These are phyloP conservation scores for Coemansia sp. DNA, from an alignment of 192 early-diverging fungal species.

Conservation along the genomic window DNA sequence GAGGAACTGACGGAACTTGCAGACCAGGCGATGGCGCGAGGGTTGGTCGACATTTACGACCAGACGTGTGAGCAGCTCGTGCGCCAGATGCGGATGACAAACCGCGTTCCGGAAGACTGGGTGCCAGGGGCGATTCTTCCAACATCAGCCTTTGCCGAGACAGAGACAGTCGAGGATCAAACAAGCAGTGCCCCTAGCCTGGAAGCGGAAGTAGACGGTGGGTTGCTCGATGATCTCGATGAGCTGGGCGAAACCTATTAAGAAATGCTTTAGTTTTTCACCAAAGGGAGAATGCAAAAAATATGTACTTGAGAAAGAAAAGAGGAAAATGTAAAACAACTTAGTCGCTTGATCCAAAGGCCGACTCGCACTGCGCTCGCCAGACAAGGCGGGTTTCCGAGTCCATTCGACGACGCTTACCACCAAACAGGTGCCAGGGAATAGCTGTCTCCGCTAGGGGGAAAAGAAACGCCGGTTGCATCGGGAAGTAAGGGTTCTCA, in stretches of 20 bases:
- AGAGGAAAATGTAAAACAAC: slow-evolving; percentile 1
- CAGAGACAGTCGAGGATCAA: not conserved
- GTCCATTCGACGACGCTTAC: slow-evolving; percentile 39
- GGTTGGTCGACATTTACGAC: slow-evolving; percentile 67
- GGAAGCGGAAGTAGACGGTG: slow-evolving; percentile 1
- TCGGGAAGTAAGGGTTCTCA: slow-evolving; percentile 49
- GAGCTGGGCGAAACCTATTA: slow-evolving; percentile 13
- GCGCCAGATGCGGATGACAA: slow-evolving; percentile 61
- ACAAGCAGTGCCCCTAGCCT: not conserved
- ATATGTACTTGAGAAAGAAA: not conserved
- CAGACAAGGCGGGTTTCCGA: slow-evolving; percentile 43
- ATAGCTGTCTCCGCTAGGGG: slow-evolving; percentile 42
- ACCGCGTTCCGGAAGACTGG: slow-evolving; percentile 63
- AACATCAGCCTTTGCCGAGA: not conserved
- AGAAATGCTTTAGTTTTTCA: not conserved
- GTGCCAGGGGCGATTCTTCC: slow-evolving; percentile 46
- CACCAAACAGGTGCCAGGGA: slow-evolving; percentile 40
- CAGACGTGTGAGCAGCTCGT: slow-evolving; percentile 67
- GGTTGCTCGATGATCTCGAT: slow-evolving; percentile 28
- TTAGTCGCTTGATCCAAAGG: slow-evolving; percentile 18
- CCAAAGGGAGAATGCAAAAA: not conserved
- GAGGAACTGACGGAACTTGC: slow-evolving; percentile 67
- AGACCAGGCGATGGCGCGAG: slow-evolving; percentile 69
- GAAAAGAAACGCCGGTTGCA: slow-evolving; percentile 35
- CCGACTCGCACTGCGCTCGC: slow-evolving; percentile 36